Evolutionary conservation across 352 stramenopile species (phyloP), one percentile per base, ranked within the genome.

Genomic region (Phytophthora ohioensis): DNA sequence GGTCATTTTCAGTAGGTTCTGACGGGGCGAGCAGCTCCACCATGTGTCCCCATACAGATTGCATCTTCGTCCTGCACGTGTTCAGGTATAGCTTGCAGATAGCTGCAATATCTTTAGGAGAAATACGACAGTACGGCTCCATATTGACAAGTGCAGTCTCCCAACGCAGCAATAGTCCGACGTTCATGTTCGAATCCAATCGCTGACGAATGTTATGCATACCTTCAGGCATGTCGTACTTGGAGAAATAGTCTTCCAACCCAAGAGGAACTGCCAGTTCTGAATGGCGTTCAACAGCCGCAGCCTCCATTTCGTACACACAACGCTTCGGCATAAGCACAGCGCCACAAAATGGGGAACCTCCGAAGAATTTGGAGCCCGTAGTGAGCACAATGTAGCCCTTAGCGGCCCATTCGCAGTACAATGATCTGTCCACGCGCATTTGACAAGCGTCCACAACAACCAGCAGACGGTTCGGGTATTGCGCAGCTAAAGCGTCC

Each of bases 361-460:
- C 91, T 13, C 80, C 88, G 54, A 93, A 97, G 68, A 96, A 97
- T 73, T 97, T 97, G 48, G 88, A 96, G 32, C 88, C 90, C 3
- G 91, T 97, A 21, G 93, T 78, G 12, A 97, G 76, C 35, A 87
- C 88, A 3, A 97, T 58, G 49, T 89, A 96, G 3, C 87, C 86
- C 17, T 82, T 85, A 17, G 64, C 49, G 3, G 68, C 61, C 67
- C 94, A 96, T 68, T 90, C 77, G 55, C 79, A 77, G 61, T 95
- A 90, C 13, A 84, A 58, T 6, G 64, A 71, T 57, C 76, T 73
- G 39, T 94, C 80, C 13, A 94, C 69, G 3, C 91, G 88, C 80
- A 97, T 92, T 43, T 97, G 91, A 39, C 91, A 97, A 52, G 91
- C 90, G 47, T 97, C 91, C 21, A 97, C 69, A 31, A 97, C 90